Base-by-base conservation (phyloP, 1,284 basidiomycete species). In the Cryptococcus amylolentus region DNA sequence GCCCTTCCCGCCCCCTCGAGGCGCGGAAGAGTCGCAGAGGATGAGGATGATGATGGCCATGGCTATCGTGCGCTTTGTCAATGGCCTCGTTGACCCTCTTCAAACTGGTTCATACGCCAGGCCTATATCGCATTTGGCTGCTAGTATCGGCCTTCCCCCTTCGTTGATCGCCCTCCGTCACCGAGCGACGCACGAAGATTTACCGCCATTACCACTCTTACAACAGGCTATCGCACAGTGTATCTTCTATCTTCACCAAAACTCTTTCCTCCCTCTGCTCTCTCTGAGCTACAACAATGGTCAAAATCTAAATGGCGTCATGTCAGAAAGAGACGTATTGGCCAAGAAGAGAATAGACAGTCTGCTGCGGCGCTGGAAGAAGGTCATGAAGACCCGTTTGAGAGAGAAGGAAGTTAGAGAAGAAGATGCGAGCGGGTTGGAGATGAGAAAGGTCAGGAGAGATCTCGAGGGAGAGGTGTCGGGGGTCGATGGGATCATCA, bases 121-220 rank as follows among this genome's bases (percentile, higher is more conserved):
- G 41, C 88, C 93, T 1, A 97, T 98, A 66, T 86, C 88, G 0
- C 85, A 87, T 31, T 89, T 98, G 58, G 93, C 96, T 1, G 80
- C 83, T 3, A 87, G 92, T 60, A 83, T 98, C 26, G 88, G 88
- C 0, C 80, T 98, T 2, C 96, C 96, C 0, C 78, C 83, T 0
- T 92, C 89, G 84, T 82, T 98, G 18, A 93, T 98, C n/a, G 90
- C 97, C 62, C 80, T 98, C 5, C 83, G 95, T 39, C 95, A 98
- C 78, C 88, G 91, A 28, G 90, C 91, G 9, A 98, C 95, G 2
- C 95, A 98, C 71, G 95, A 98, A 69, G 91, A 96, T 63, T 78
- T 98, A 16, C 96, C 95, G 0, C 89, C 88, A 61, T 79, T 98
- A 2, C 83, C 86, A 49, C 78, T 94, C 7, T 81, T 97, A 10